Conservation (phyloP, 106 monocot genomes). For the Apostasia ramifera region DNA sequence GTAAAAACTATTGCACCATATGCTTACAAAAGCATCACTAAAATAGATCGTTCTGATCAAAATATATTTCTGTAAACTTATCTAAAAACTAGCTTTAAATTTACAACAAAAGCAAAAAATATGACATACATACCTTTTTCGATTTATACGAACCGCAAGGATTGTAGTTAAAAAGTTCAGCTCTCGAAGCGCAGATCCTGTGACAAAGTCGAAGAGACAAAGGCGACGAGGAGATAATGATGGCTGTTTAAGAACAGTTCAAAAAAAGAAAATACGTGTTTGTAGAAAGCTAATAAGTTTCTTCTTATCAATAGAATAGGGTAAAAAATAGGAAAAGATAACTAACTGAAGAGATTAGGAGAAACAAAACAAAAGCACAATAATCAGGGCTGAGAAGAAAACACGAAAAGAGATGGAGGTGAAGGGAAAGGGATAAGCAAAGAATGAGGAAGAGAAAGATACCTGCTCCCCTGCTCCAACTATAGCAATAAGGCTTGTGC, state of each 20-base stretch:
- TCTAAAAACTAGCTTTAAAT: too few species aligned
- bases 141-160: constrained; percentile 77
- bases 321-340: neutral
- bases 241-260: constrained; percentile 41
- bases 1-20: too few species aligned
- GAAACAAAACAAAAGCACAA: too few species aligned
- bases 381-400: neutral
- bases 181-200: constrained; percentile 57
- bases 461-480: constrained; percentile 97
- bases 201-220: constrained; percentile 57
- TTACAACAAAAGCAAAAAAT: neutral
- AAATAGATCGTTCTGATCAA: too few species aligned
- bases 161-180: constrained; percentile 87
- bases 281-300: neutral
- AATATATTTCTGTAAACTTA: too few species aligned
- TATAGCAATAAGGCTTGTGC: constrained; percentile 70
- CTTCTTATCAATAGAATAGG: neutral
- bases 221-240: constrained; percentile 88
- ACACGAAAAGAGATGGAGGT: neutral
- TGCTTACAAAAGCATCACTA: too few species aligned
- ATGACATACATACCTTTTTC: constrained; percentile 48
- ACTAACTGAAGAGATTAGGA: neutral
- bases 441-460: constrained; percentile 3
- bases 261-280: constrained; percentile 1
- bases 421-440: neutral